These are phyloP conservation scores for Spathaspora hagerdaliae DNA, from an alignment of 805 yeast species.

Conservation along the genomic window DNA sequence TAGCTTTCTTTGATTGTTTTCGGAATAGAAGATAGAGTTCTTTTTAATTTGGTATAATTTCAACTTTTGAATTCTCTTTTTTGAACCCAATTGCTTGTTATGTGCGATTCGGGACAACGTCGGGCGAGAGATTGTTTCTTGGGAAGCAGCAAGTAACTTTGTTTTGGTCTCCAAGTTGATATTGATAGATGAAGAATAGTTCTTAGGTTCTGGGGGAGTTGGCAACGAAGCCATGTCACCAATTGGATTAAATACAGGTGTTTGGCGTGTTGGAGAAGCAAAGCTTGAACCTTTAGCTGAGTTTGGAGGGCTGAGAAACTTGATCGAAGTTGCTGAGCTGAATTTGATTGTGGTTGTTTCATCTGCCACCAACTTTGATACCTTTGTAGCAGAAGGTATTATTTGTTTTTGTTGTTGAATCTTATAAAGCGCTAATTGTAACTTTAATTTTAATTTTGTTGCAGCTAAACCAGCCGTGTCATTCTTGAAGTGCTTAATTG, in stretches of 20 bases:
- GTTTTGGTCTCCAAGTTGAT: conserved; percentile 19
- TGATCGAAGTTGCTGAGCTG: conserved; percentile 5
- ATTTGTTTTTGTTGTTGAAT: conserved; percentile 18
- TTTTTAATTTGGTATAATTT: conserved; percentile 37
- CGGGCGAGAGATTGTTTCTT: conserved; percentile 7
- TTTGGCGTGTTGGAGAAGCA: conserved; percentile 2
- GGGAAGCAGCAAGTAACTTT: conserved; percentile 3
- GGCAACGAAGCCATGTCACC: conserved; percentile 8
- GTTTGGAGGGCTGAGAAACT: conserved; percentile 5
- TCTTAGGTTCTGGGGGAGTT: conserved; percentile 12
- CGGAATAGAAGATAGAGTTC: conserved; percentile 25
- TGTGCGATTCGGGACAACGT: conserved; percentile 21
- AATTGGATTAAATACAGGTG: background rate
- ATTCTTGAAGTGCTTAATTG: conserved; percentile 10
- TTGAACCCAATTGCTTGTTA: conserved; percentile 10
- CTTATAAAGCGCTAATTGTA: conserved; percentile 40
- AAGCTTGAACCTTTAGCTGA: conserved; percentile 5
- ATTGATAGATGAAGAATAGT: conserved; percentile 16
- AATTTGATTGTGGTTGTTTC: conserved; percentile 2
- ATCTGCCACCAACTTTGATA: background rate
- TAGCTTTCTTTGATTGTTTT: conserved; percentile 1
- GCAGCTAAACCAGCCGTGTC: conserved; percentile 39
- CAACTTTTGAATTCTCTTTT: conserved; percentile 16
- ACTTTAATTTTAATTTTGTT: conserved; percentile 38
- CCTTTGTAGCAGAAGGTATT: background rate